Evolutionary conservation across 1,139 yeast genomes (phyloP), one percentile per base, ranked within the genome.

Genomic region (Hansenula lynferdii): DNA sequence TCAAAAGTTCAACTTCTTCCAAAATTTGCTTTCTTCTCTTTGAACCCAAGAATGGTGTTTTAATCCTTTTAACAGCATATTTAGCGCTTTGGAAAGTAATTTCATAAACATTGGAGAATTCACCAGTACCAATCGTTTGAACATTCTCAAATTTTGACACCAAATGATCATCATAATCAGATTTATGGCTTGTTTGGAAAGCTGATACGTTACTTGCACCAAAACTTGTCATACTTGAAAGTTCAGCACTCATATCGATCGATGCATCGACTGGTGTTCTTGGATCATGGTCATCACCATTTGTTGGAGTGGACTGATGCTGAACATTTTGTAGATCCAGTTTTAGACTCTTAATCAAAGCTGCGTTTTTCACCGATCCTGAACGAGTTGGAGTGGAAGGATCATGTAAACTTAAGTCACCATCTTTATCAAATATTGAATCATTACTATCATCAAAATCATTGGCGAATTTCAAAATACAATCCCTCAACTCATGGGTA

Each of bases 21-120:
- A 70, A 57, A 29, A 73, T 64, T 22, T 82, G 63, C 31, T 61
- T 53, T 21, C 80, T 65, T 6, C 75, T 72, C 50, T 70, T 73
- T 21, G 74, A 72, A 1, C 81, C 80, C 26, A 67, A 53, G 29
- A 71, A 58, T 28, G 76, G 75, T 28, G 56, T 50, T 26, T 84
- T 85, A 22, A 94, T 77, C 44, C 96, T 70, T 61, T 92, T 92
- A 38, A 92, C 92, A 0, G 97, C 97, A 61, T 79, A 87, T 50
- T 75, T 77, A 28, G 75, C 75, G 39, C 75, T 65, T 55, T 82
- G 75, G 60, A 78, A 72, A 48, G 85, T 62, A 42, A 85, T 81
- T 52, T 85, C 87, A 60, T 78, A 92, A 11, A 95, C 97, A 33
- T 80, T 69, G 4, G 96, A 85, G 56, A 92, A 92, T 59, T 87